These are phyloP conservation scores for Chalaropsis thielavioides DNA, from an alignment of 2,329 filamentous ascomycete genomes.

Conservation along the genomic window DNA sequence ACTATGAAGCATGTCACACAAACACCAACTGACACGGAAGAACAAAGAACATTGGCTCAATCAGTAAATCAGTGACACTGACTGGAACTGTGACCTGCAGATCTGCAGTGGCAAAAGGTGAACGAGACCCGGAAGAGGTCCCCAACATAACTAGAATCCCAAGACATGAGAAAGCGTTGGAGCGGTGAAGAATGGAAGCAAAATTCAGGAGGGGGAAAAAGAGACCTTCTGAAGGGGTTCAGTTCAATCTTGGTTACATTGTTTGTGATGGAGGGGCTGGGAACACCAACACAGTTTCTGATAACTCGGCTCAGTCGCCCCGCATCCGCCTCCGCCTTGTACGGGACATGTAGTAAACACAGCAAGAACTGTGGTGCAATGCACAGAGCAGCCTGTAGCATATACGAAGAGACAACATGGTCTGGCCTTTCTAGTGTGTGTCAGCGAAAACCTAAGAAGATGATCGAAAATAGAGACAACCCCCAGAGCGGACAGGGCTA, in stretches of 20 bases:
- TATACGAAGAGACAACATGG: constrained; percentile 6
- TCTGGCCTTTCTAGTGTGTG: not conserved
- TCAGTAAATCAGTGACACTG: not conserved
- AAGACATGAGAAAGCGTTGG: not conserved
- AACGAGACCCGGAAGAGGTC: not conserved
- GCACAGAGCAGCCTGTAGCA: constrained; percentile 1
- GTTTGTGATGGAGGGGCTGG: constrained; percentile 1
- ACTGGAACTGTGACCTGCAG: not conserved
- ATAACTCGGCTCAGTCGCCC: not conserved
- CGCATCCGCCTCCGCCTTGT: not conserved
- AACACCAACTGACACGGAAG: not conserved
- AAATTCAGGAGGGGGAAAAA: not conserved
- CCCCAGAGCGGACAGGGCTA: not conserved
- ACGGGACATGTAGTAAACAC: not conserved
- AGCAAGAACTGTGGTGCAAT: not conserved
- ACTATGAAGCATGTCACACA: not conserved
- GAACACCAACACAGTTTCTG: not conserved
- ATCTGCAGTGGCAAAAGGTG: constrained; percentile 5
- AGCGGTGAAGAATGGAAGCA: not conserved
- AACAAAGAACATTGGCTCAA: not conserved
- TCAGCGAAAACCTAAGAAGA: not conserved
- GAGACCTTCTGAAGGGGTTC: not conserved
- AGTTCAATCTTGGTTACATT: not conserved
- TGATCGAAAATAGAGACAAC: not conserved
- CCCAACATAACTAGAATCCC: not conserved